These are phyloP conservation scores for Cladophialophora yegresii DNA, from an alignment of 2,329 filamentous ascomycete genomes.

Conservation along the genomic window DNA sequence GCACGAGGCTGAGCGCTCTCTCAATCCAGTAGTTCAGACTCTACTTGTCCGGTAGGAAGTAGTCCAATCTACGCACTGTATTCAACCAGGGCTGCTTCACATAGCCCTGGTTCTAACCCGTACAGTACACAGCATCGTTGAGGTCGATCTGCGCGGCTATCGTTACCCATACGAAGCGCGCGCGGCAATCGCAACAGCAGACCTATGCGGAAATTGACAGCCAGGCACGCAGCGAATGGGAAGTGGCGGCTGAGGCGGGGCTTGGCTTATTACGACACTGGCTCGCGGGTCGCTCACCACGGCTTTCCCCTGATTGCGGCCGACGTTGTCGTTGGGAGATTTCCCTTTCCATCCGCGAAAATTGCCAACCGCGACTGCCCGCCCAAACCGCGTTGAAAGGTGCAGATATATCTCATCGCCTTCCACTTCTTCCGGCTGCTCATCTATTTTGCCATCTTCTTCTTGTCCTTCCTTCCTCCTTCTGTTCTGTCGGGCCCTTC, in stretches of 20 bases:
- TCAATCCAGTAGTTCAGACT: background rate
- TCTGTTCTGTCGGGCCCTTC: conserved; percentile 6
- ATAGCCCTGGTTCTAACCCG: background rate
- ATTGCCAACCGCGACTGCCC: conserved; percentile 10
- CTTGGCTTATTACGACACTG: conserved; percentile 23
- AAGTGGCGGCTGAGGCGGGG: conserved; percentile 18
- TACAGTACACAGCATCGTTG: background rate
- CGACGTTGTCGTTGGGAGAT: conserved; percentile 11
- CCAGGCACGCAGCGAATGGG: conserved; percentile 26
- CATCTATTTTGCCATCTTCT: conserved; percentile 13
- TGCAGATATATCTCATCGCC: conserved; percentile 14
- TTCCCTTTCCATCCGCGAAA: conserved; percentile 12
- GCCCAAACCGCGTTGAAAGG: conserved; percentile 4
- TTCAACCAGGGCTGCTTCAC: background rate
- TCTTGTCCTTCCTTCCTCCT: conserved; percentile 7
- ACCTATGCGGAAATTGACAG: conserved; percentile 31
- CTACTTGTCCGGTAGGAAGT: background rate
- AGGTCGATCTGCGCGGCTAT: conserved; percentile 21
- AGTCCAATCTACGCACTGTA: background rate
- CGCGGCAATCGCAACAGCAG: conserved; percentile 29
- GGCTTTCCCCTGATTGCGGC: conserved; percentile 26
- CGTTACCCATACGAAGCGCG: conserved; percentile 32
- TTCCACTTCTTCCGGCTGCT: conserved; percentile 6
- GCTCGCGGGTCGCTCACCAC: conserved; percentile 8
- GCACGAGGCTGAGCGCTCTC: background rate